These are phyloP conservation scores for Arctium minus DNA, from an alignment of 129 eudicot species.

Conservation along the genomic window DNA sequence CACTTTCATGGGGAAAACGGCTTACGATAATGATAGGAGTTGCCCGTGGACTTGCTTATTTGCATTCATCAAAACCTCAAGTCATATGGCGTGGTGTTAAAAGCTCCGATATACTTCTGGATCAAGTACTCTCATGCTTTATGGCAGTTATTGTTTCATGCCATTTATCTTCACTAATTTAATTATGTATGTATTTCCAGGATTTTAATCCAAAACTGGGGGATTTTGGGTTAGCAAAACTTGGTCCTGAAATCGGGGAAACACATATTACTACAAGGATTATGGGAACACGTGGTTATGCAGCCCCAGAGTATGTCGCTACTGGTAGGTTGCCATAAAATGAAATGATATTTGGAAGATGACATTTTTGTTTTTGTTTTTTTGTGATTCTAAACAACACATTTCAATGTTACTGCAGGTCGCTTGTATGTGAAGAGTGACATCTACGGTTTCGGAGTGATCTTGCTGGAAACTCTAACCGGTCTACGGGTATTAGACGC, in stretches of 20 bases:
- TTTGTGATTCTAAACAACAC: background rate
- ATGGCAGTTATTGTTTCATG: no score
- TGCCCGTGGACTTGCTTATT: background rate
- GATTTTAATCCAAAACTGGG: conserved; percentile 26
- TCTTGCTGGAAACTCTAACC: conserved; percentile 18
- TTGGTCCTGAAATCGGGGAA: conserved; percentile 48
- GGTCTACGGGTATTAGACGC: background rate
- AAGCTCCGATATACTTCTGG: conserved; percentile 14
- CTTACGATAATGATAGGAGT: background rate
- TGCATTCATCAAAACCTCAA: background rate
- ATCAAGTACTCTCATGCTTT: background rate
- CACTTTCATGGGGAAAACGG: conserved; percentile 9
- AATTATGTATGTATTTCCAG: background rate
- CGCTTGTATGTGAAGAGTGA: conserved; percentile 15
- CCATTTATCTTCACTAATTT: no score
- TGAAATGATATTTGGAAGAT: conserved; percentile 12
- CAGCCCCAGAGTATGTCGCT: conserved; percentile 60
- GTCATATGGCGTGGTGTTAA: conserved; percentile 5
- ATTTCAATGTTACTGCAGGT: background rate
- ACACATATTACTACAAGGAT: conserved; percentile 54
- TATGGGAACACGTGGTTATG: conserved; percentile 72
- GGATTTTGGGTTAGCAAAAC: conserved; percentile 12
- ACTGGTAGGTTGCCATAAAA: conserved; percentile 44
- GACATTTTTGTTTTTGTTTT: background rate
- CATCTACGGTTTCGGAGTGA: conserved; percentile 22